phyloP scores from a whole-genome alignment of 768 basidiomycete species.

The Psilocybe tampanensis region DNA sequence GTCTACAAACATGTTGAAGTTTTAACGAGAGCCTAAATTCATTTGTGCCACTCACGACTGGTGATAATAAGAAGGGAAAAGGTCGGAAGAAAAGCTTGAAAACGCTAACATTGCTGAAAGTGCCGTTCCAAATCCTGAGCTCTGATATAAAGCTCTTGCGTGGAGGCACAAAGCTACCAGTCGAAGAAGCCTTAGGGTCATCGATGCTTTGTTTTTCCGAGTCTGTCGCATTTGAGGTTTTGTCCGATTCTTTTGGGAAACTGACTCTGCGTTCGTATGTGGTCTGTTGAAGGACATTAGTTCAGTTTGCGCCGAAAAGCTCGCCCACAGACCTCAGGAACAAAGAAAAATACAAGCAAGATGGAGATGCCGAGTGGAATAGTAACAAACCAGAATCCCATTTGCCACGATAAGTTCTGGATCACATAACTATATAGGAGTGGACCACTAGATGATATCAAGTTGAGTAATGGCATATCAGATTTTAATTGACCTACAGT shows the following conservation, averaged over 20 bases:
- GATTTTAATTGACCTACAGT: conserved; percentile 27
- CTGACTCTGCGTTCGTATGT: conserved; percentile 28
- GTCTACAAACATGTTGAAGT: conserved; percentile 18
- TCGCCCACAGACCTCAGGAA: conserved; percentile 38
- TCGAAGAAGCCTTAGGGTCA: conserved; percentile 13
- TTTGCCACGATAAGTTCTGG: conserved; percentile 42
- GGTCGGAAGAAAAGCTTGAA: conserved; percentile 41
- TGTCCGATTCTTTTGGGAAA: not conserved
- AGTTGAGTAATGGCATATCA: not conserved
- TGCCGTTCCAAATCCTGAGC: conserved; percentile 39
- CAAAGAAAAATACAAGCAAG: conserved; percentile 42
- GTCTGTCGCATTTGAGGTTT: not conserved
- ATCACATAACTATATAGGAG: conserved; percentile 51
- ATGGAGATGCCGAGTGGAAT: conserved; percentile 41
- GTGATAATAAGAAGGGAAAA: conserved; percentile 44
- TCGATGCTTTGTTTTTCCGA: conserved; percentile 21
- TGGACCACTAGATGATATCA: conserved; percentile 32
- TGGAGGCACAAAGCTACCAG: conserved; percentile 2
- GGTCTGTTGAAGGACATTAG: conserved; percentile 26
- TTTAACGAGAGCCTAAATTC: not conserved
- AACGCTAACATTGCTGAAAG: conserved; percentile 35
- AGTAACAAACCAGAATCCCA: conserved; percentile 50
- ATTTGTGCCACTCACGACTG: conserved; percentile 35
- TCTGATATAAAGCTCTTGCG: conserved; percentile 33
- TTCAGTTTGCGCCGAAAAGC: not conserved